Evolutionary conservation across 768 basidiomycete species (phyloP), one percentile per base, ranked within the genome.

Genomic region (Mycena vitilis): DNA sequence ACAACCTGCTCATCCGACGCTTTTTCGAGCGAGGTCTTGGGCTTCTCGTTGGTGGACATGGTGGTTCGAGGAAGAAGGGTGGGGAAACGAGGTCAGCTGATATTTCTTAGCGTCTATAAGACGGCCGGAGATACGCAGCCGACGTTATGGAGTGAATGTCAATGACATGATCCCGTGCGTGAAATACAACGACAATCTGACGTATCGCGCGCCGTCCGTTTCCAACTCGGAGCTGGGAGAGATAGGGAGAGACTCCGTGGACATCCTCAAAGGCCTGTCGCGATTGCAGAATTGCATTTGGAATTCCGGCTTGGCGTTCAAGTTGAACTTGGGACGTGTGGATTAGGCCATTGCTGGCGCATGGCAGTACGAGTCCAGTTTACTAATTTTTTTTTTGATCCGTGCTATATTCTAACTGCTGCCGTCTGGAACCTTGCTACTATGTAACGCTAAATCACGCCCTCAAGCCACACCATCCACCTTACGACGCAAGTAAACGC

Each of bases 21-120:
- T 42, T 72, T 72, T 55, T 72, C 71, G 60, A 72, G 67, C 25
- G 71, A 69, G 36, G 55, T 5, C 51, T 68, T 71, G 11, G 44
- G 22, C 52, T 67, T 65, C 60, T 63, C 45, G 47, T 37, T 53
- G 13, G 54, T 12, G 34, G 71, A 70, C 71, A 70, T 72, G 62
- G 60, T 60, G 54, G 61, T 62, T 38, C 40, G 68, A 49, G 54
- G 61, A 18, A 55, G 38, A 52, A 54, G 48, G 20, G 30, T n/a
- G 30, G 16, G 15, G 40, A 45, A 55, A 11, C 59, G 23, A 48
- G 60, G 66, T 62, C 66, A 68, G 54, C 47, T 62, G 58, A 38
- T 53, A 25, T 22, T 8, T 40, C 22, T 38, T 36, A 30, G 25
- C 40, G 64, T 60, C 22, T 55, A 55, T 37, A 52, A 47, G 45